Evolutionary conservation across 768 basidiomycete genomes (phyloP), one percentile per base, ranked within the genome.

Genomic region (Pisolithus marmoratus): DNA sequence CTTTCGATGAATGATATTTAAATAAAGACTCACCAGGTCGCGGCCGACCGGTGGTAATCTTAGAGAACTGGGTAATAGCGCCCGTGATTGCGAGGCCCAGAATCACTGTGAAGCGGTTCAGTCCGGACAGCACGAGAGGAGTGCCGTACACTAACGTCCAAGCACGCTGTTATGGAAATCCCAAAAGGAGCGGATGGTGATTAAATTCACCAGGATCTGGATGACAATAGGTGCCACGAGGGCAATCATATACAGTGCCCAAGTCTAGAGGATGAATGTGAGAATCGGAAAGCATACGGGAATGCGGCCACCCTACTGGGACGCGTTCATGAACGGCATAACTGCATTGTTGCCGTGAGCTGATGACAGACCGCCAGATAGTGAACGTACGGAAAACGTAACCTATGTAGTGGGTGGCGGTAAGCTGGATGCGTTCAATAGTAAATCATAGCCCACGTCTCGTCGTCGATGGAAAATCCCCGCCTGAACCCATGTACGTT

Each of bases 21-120:
- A 1, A 19, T 46, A 8, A 31, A 1, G 34, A 57, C 62, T 53
- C 55, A 84, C 90, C 91, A 55, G 93, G 94, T 15, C 94, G 81
- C 9, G 94, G 93, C 14, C 94, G 82, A 22, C 94, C 94, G 41
- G 94, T 94, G 1, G 85, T 86, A 38, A 91, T 71, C 69, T 97
- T 98, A 48, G 80, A 76, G 53, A 93, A 75, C 63, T 95, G 88
- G 1, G 95, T 96, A 48, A 94, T 70, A 20, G 84, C 67, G 12
- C 90, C 94, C 5, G 94, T 84, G 36, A 94, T 71, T 9, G 83
- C 73, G 47, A 90, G 74, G n/a, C 82, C 76, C 42, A 94, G 80
- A 48, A 89, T 73, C 52, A 92, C 86, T 84, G 60, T 56, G 57
- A 52, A 26, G 47, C 27, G 51, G 41, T 52, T 53, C 11, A n/a